Evolutionary conservation across 225 moss, liverwort and hornwort genomes (phyloP), one percentile per base, ranked within the genome.

Genomic region (Marchantia polymorpha): DNA sequence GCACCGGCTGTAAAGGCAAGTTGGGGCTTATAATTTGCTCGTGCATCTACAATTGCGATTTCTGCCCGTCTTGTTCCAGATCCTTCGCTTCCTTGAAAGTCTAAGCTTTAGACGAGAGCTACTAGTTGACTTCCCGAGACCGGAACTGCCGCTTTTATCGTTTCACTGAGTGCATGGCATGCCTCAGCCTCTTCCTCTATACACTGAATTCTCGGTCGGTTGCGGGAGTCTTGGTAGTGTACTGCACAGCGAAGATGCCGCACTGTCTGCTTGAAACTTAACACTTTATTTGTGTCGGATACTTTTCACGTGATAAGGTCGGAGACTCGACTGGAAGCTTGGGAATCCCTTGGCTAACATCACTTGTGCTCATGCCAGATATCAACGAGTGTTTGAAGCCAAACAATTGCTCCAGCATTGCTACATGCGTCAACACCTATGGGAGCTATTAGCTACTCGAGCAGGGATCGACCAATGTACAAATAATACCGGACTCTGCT

Each of bases 1-100:
- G 69, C 46, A 69, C 69, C 46, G 47, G 30, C 7, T 69, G 69
- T 48, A 10, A 69, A 47, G 69, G 69, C 47, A 69, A 47, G 69
- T 47, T 39, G 14, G 31, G 5, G 9, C 15, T 16, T 0, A 39
- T 39, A 39, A 39, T 14, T 58, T 58, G 10, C 29, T 27, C 1
- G 12, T 30, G 29, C 68, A 68, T 5, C 16, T 58, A 20, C 16
- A 17, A 5, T 14, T 3, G 17, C 16, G 5, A 16, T 58, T 58
- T 39, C 39, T 39, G 39, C 2, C 39, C 3, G 39, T 39, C 39
- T 2, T 39, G 39, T 39, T 39, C 39, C 39, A 39, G 3, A 39
- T 39, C 39, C 39, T 39, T 5, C 39, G 39, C 39, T 39, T 2
- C 39, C 39, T 39, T 39, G 3, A 39, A 39, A 39, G n/a, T n/a